Conservation (phyloP, 2,329 filamentous ascomycete species). For the Colletotrichum viniferum region DNA sequence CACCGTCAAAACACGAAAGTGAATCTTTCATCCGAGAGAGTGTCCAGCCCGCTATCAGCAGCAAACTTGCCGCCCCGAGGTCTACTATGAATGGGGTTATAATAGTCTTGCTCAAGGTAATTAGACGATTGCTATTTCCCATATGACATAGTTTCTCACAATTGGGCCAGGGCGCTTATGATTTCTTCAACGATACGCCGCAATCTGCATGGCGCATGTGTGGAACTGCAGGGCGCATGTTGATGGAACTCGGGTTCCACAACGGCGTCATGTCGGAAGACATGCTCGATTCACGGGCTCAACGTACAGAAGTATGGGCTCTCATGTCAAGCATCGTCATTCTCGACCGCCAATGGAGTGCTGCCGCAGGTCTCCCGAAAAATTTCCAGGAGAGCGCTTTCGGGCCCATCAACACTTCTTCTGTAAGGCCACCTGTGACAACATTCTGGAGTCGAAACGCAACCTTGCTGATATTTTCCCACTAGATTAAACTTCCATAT, state of each 20-base stretch:
- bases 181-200: slow-evolving; percentile 28
- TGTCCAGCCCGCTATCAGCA: not conserved
- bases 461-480: not conserved
- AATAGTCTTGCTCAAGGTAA: not conserved
- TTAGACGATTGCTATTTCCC: not conserved
- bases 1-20: not conserved
- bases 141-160: not conserved
- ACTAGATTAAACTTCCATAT: slow-evolving; percentile 11
- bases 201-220: slow-evolving; percentile 32
- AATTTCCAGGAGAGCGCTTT: slow-evolving; percentile 20
- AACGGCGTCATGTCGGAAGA: slow-evolving; percentile 28
- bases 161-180: slow-evolving; percentile 21
- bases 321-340: slow-evolving; percentile 17
- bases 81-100: not conserved
- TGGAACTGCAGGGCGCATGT: slow-evolving; percentile 27
- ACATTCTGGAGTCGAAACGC: fast-evolving
- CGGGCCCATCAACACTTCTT: not conserved
- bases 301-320: not conserved
- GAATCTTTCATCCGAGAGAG: not conserved
- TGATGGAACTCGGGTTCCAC: slow-evolving; percentile 32
- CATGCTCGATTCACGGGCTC: not conserved
- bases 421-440: not conserved
- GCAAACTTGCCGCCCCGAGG: not conserved
- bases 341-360: slow-evolving; percentile 24
- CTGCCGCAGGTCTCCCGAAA: slow-evolving; percentile 18